Evolutionary conservation across 2,329 filamentous ascomycete genomes (phyloP), one percentile per base, ranked within the genome.

Genomic region (Uncinocarpus reesii): DNA sequence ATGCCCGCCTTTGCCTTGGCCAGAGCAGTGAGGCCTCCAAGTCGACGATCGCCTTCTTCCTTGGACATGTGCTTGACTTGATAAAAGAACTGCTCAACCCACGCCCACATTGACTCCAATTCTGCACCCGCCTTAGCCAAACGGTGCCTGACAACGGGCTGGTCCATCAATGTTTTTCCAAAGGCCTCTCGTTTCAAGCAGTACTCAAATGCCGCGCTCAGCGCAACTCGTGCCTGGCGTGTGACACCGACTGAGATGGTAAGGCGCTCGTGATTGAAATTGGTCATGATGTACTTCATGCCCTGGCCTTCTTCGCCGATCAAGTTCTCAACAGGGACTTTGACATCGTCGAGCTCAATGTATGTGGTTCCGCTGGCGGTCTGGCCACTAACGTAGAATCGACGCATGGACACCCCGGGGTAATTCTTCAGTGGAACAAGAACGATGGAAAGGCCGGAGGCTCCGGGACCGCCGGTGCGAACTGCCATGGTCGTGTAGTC

Each of bases 261-360:
- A 8, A 87, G 69, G 0, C 83, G 76, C 63, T 88, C 84, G 62
- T 87, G 83, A 67, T 87, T 87, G 74, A 87, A 87, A 66, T 87
- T 85, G 47, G 78, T 81, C 81, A 84, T 85, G 58, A 84, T 77
- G 59, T 84, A 84, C 50, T 71, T 74, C 82, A 88, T 86, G 4
- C 84, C 84, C 57, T 76, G 68, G 8, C 82, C 83, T 62, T 87
- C 83, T 16, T 71, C 56, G 2, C 83, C 84, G 49, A 88, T 78
- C 6, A 87, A 65, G 59, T 87, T 86, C 58, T 77, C 75, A 0
- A 79, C 74, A 0, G 83, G 83, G 1, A 88, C 83, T 49, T 78
- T 74, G 16, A 87, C 84, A 46, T 87, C 81, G 57, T 86, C 83
- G 1, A 88, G 71, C 60, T 85, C 81, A 56, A 88, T 86, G 62